Conservation (phyloP, 129 eudicot genomes). For the Chrysanthemum lavandulifolium region DNA sequence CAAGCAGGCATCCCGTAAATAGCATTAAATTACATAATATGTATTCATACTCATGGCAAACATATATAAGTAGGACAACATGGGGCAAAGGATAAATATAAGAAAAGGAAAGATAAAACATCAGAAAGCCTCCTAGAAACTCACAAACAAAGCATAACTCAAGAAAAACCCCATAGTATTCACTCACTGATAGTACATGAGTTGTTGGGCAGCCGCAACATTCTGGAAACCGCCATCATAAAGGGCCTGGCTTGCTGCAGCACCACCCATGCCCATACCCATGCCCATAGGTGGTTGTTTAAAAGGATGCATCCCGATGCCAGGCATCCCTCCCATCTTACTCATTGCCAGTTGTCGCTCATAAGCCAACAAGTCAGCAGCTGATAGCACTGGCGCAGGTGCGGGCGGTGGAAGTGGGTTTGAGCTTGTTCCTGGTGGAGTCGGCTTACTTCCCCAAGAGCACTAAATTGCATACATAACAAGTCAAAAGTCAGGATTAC, state of each 20-base stretch:
- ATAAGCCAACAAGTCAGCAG: slow-evolving; percentile 67
- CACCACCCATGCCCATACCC: slow-evolving; percentile 48
- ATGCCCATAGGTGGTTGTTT: slow-evolving; percentile 72
- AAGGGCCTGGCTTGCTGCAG: slow-evolving; percentile 90
- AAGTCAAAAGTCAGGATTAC: not conserved
- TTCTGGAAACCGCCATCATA: slow-evolving; percentile 90
- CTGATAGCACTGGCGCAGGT: slow-evolving; percentile 63
- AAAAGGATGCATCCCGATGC: slow-evolving; percentile 64
- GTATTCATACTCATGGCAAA: slow-evolving; percentile 29
- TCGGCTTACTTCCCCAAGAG: slow-evolving; percentile 97
- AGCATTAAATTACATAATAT: slow-evolving; percentile 29
- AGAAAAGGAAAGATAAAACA: slow-evolving; percentile 18
- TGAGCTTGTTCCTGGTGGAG: slow-evolving; percentile 86
- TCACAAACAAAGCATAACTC: slow-evolving; percentile 17
- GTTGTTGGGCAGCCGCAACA: slow-evolving; percentile 95
- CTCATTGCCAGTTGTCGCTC: slow-evolving; percentile 77
- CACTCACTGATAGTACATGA: slow-evolving; percentile 91
- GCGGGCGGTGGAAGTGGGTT: slow-evolving; percentile 95
- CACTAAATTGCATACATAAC: slow-evolving; percentile 45
- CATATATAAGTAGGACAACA: slow-evolving; percentile 34
- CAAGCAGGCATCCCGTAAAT: slow-evolving; percentile 25
- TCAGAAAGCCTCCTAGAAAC: slow-evolving; percentile 26
- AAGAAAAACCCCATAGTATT: slow-evolving; percentile 22
- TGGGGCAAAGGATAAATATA: not conserved
- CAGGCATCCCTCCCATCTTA: slow-evolving; percentile 62